Evolutionary conservation across 176 grass and related monocot species (phyloP), one percentile per base, ranked within the genome.

Genomic region (Musa itinerans): DNA sequence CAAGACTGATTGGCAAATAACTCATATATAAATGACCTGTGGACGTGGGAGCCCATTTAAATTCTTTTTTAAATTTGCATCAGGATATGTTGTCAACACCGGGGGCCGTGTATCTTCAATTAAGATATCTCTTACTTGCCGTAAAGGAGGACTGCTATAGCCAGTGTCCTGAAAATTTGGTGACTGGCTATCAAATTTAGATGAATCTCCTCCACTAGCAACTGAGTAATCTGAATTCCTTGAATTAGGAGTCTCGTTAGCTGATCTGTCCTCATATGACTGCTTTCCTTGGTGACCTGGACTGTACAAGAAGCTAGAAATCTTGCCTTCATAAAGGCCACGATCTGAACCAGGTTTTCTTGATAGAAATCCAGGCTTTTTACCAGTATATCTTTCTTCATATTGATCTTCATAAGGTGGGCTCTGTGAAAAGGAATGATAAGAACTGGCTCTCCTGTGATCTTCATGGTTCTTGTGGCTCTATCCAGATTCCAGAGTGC

Each of bases 271-370:
- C 77, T 84, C 81, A 19, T 74, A 82, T 74, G 78, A 84, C 72
- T 83, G 85, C 59, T 90, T 84, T 82, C 71, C 87, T 52, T 88
- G 78, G 77, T 78, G 86, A 25, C 71, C 79, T 65, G 93, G 76
- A 80, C 70, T 81, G 82, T 83, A 87, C 74, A 77, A 25, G 78
- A 85, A 90, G 61, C 72, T 85, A 83, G 85, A 84, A 53, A 90
- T 80, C 75, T 97, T 97, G 34, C 85, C 87, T 49, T 90, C 80
- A 52, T 86, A 86, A 34, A 68, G 78, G 17, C 88, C 90, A 34
- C 77, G 75, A 77, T 97, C 90, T 85, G 93, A 97, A 72, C 90
- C 90, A 88, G 90, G 88, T 78, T 87, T 93, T 82, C 88, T 97
- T 85, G 76, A 90, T 53, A 97, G 68, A 74, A 80, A 78, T 22